Percentiles rank a stretch among this genome's conserved stretches.
Evolutionary conservation across 1,284 basidiomycete genomes (phyloP).

Genomic region (Golubevia sp.): DNA sequence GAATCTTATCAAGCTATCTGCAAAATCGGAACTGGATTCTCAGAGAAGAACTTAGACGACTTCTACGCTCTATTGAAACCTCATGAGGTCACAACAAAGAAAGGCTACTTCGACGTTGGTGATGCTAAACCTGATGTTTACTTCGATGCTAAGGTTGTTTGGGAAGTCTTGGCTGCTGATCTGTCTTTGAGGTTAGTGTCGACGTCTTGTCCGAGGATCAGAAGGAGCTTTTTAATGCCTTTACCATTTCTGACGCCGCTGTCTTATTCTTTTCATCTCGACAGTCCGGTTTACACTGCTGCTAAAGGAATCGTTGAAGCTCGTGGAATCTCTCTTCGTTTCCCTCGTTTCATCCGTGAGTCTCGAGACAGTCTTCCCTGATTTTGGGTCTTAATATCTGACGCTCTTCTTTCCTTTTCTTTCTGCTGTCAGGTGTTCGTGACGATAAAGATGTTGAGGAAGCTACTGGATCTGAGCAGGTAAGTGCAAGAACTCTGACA

Average conservation of each 20-base stretch:
- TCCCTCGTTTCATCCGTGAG: constrained; percentile 84
- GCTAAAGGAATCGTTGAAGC: constrained; percentile 73
- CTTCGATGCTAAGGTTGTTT: constrained; percentile 70
- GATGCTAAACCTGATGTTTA: constrained; percentile 47
- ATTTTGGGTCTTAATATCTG: background rate
- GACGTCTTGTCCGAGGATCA: too few species aligned
- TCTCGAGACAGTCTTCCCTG: background rate
- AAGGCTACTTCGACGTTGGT: constrained; percentile 69
- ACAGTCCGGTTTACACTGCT: constrained; percentile 91
- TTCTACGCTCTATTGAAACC: constrained; percentile 82
- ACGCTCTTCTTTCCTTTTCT: background rate
- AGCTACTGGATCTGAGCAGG: constrained; percentile 88
- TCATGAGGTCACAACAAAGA: constrained; percentile 71
- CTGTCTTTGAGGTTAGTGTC: constrained; percentile 70
- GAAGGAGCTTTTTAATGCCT: background rate
- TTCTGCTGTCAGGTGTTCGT: constrained; percentile 66
- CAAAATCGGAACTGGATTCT: constrained; percentile 98
- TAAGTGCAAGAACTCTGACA: constrained; percentile 56
- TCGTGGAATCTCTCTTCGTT: constrained; percentile 82
- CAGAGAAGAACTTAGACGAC: constrained; percentile 82
- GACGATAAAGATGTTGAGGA: constrained; percentile 93
- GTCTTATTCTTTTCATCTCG: background rate
- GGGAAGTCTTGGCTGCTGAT: constrained; percentile 98
- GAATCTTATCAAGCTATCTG: constrained; percentile 66
- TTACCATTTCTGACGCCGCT: background rate